Percentiles rank a stretch among this genome's conserved stretches.
phyloP scores from a whole-genome alignment of 106 monocot species.

The Chionographis japonica region DNA sequence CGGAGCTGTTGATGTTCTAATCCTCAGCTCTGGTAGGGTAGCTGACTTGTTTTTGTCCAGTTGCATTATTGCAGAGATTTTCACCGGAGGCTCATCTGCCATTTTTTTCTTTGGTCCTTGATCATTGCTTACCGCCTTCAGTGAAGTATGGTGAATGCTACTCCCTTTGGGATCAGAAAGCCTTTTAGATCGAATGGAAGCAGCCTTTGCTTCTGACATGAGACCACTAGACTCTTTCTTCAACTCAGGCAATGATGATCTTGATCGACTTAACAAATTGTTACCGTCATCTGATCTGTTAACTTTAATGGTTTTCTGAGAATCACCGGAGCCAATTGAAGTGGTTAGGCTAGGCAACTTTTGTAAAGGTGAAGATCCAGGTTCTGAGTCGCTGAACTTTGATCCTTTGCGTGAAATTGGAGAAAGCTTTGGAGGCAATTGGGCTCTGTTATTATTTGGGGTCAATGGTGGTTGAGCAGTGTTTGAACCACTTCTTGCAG shows the following conservation, averaged over 20 bases:
- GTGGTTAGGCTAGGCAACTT: conserved; percentile 31
- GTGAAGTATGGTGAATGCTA: conserved; percentile 11
- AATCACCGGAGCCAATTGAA: conserved; percentile 26
- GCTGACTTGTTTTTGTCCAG: conserved; percentile 72
- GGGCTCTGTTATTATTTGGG: conserved; percentile 28
- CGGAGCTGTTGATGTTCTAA: conserved; percentile 29
- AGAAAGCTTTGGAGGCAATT: conserved; percentile 31
- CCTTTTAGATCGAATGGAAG: conserved; percentile 35
- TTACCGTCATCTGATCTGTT: conserved; percentile 19
- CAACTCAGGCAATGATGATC: conserved; percentile 35
- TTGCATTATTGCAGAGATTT: conserved; percentile 61
- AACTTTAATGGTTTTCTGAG: conserved; percentile 28
- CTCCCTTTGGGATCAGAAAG: conserved; percentile 55
- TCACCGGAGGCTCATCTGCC: conserved; percentile 41
- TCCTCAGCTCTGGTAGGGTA: conserved; percentile 61
- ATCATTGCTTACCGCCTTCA: conserved; percentile 20
- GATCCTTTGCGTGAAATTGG: conserved; percentile 44
- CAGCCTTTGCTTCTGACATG: conserved; percentile 14
- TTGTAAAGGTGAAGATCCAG: conserved; percentile 40
- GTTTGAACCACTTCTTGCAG: conserved; percentile 54
- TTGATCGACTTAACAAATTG: conserved; percentile 34
- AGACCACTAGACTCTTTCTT: conserved; percentile 42
- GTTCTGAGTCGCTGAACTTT: conserved; percentile 66
- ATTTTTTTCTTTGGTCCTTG: conserved; percentile 20
- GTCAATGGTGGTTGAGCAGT: conserved; percentile 26